A percentile compares a stretch with the other conserved stretches of the same genome.
phyloP scores from a whole-genome alignment of 2,329 filamentous ascomycete species.

The Penicillium sp. region DNA sequence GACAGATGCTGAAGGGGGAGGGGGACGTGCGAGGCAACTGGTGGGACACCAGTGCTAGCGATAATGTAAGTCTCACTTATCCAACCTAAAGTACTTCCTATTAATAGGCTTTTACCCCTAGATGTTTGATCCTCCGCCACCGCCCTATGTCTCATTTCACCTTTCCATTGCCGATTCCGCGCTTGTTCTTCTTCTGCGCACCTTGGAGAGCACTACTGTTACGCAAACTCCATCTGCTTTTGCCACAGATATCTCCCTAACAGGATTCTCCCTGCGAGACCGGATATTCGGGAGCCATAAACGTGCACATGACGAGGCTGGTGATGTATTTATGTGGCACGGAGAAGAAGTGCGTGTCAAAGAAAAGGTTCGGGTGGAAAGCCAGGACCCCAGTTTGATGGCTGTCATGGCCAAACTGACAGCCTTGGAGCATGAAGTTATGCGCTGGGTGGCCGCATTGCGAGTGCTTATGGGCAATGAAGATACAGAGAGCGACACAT shows the following conservation, averaged over 20 bases:
- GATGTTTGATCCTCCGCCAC: slow-evolving; percentile 64
- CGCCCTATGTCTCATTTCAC: slow-evolving; percentile 70
- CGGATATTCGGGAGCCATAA: slow-evolving; percentile 53
- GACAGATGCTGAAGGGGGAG: slow-evolving; percentile 58
- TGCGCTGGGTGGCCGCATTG: slow-evolving; percentile 69
- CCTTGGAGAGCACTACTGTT: slow-evolving; percentile 64
- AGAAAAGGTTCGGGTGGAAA: slow-evolving; percentile 88
- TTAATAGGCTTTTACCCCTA: slow-evolving; percentile 21
- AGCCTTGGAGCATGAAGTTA: slow-evolving; percentile 72
- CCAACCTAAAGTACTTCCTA: neutral
- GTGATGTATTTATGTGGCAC: slow-evolving; percentile 70
- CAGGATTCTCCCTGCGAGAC: slow-evolving; percentile 60
- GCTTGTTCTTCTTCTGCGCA: slow-evolving; percentile 69
- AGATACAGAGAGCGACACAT: slow-evolving; percentile 40
- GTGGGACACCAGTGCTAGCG: slow-evolving; percentile 57
- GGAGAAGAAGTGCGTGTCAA: slow-evolving; percentile 77
- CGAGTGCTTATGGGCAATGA: slow-evolving; percentile 74
- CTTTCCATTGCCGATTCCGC: slow-evolving; percentile 69
- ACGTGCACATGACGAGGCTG: slow-evolving; percentile 76
- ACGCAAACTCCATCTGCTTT: slow-evolving; percentile 65
- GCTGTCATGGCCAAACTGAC: slow-evolving; percentile 80
- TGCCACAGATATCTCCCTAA: slow-evolving; percentile 65
- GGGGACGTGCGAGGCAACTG: slow-evolving; percentile 54
- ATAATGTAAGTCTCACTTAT: slow-evolving; percentile 53
- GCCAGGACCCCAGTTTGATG: slow-evolving; percentile 82